These are phyloP conservation scores for Glaciozyma martinii DNA, from an alignment of 768 basidiomycete genomes.

Conservation along the genomic window DNA sequence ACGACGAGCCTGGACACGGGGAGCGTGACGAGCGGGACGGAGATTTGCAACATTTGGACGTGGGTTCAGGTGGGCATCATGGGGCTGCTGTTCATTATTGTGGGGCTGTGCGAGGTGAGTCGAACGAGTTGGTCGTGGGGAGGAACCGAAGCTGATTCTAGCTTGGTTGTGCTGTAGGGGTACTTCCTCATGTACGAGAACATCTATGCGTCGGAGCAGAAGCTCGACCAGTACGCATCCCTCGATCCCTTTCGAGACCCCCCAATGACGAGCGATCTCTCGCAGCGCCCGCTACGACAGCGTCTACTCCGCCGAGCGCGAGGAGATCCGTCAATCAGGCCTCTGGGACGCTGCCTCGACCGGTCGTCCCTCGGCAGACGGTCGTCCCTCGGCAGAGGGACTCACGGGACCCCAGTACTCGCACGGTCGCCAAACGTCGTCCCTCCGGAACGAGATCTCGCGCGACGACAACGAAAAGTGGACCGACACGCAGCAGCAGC, in stretches of 20 bases:
- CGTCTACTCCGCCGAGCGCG: slow-evolving; percentile 23
- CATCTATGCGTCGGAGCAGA: slow-evolving; percentile 32
- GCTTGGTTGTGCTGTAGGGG: not conserved
- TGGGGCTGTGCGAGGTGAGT: slow-evolving; percentile 37
- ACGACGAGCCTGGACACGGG: slow-evolving; percentile 16
- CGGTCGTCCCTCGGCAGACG: no score
- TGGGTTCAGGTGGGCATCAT: slow-evolving; percentile 90
- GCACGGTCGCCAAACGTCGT: no score
- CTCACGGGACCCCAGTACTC: no score
- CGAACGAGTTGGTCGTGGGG: not conserved
- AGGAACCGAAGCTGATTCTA: not conserved
- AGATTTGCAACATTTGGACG: slow-evolving; percentile 77
- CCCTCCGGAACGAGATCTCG: no score
- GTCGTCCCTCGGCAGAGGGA: no score
- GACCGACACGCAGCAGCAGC: no score
- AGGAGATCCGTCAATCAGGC: slow-evolving; percentile 30
- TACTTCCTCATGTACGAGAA: slow-evolving; percentile 26
- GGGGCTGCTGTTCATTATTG: slow-evolving; percentile 73
- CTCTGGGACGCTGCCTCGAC: slow-evolving; percentile 15
- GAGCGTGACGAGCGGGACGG: slow-evolving; percentile 49
- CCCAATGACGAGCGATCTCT: not conserved
- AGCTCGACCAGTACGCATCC: slow-evolving; percentile 29
- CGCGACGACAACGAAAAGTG: no score
- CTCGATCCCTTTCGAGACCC: not conserved
- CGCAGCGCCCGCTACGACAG: slow-evolving; percentile 25